phyloP scores from a whole-genome alignment of 2,329 filamentous ascomycete species.

The Fusarium hostae region DNA sequence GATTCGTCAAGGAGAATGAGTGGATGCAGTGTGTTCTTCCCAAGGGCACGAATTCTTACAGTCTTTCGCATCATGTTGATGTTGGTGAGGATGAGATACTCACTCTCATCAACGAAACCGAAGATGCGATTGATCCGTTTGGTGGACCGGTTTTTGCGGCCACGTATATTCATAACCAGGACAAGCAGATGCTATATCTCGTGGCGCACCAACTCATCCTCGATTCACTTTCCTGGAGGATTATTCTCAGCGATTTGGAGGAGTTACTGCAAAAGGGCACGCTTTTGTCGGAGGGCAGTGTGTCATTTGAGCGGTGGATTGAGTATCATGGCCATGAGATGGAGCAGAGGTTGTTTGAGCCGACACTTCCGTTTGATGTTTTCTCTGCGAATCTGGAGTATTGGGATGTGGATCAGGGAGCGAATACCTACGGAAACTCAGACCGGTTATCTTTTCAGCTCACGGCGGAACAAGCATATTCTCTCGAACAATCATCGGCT shows the following conservation, averaged over 20 bases:
- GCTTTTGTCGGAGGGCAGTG: slow-evolving; percentile 56
- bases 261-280: slow-evolving; percentile 59
- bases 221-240: slow-evolving; percentile 62
- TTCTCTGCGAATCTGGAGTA: slow-evolving; percentile 56
- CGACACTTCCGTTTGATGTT: slow-evolving; percentile 54
- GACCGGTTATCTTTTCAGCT: slow-evolving; percentile 56
- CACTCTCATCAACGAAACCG: slow-evolving; percentile 54
- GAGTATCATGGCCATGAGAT: slow-evolving; percentile 57
- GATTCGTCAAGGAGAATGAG: slow-evolving; percentile 54
- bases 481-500: slow-evolving; percentile 57
- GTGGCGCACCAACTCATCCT: slow-evolving; percentile 64
- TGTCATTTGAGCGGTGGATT: slow-evolving; percentile 63
- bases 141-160: slow-evolving; percentile 62
- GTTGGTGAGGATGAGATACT: slow-evolving; percentile 56
- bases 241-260: slow-evolving; percentile 62
- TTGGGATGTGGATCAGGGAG: slow-evolving; percentile 57
- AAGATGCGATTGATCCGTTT: slow-evolving; percentile 60
- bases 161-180: slow-evolving; percentile 60
- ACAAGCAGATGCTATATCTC: slow-evolving; percentile 60
- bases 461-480: slow-evolving; percentile 54
- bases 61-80: slow-evolving; percentile 56
- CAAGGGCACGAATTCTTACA: slow-evolving; percentile 55
- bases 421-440: slow-evolving; percentile 60
- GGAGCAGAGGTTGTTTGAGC: slow-evolving; percentile 43
- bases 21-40: slow-evolving; percentile 61